These are phyloP conservation scores for Aureobasidium sp. DNA, from an alignment of 2,329 filamentous ascomycete species.

Conservation along the genomic window DNA sequence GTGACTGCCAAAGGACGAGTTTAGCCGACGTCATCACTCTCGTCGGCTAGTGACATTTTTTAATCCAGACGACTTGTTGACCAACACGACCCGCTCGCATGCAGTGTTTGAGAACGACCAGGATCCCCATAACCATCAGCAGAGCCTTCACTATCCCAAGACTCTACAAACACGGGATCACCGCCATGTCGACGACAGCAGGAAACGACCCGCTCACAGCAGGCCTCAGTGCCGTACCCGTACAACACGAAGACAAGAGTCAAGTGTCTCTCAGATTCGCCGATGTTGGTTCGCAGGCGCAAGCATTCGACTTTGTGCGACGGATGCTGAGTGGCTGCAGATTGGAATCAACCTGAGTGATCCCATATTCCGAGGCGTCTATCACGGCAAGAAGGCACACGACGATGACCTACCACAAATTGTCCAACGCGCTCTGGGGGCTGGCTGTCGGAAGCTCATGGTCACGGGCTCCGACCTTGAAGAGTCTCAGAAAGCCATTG, in stretches of 20 bases:
- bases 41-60: conserved; percentile 1
- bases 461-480: conserved; percentile 83
- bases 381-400: conserved; percentile 72
- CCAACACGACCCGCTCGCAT: background rate
- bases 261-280: conserved; percentile 27
- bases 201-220: conserved; percentile 22
- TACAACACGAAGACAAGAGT: conserved; percentile 12
- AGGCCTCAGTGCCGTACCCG: conserved; percentile 19
- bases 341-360: conserved; percentile 96
- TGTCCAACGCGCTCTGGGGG: conserved; percentile 66
- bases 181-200: conserved; percentile 7
- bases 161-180: background rate
- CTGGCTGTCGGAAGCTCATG: conserved; percentile 84
- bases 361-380: conserved; percentile 76
- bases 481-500: conserved; percentile 68
- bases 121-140: background rate
- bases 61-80: background rate
- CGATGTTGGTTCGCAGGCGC: conserved; percentile 35
- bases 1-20: background rate
- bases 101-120: background rate
- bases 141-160: background rate
- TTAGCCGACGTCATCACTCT: conserved; percentile 5
- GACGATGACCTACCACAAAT: conserved; percentile 69
- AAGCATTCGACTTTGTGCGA: conserved; percentile 1
- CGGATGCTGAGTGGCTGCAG: conserved; percentile 32